These are phyloP conservation scores for Echeveria elegans DNA, from an alignment of 164 flowering plant species.

Conservation along the genomic window DNA sequence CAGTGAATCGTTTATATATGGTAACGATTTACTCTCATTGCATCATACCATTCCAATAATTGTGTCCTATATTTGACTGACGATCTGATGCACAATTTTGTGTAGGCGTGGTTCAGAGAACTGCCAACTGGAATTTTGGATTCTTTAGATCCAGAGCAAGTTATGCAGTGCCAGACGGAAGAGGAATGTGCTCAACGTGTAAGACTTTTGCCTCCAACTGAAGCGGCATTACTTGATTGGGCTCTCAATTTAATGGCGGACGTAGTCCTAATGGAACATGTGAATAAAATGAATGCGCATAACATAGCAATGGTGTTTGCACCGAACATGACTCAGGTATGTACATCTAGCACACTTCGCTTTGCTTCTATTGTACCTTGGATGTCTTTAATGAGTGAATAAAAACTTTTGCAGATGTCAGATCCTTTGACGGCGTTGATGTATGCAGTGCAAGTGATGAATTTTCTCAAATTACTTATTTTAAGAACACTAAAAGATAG, in stretches of 20 bases:
- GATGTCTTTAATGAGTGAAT: background rate
- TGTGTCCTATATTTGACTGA: background rate
- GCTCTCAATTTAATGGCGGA: conserved; percentile 88
- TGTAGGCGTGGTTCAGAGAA: conserved; percentile 87
- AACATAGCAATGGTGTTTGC: conserved; percentile 84
- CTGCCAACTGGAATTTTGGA: conserved; percentile 76
- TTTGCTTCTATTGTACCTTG: background rate
- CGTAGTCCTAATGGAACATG: conserved; percentile 57
- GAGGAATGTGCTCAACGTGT: conserved; percentile 60
- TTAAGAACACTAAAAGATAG: conserved; percentile 45
- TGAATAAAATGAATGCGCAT: conserved; percentile 81
- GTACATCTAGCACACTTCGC: background rate
- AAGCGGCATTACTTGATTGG: conserved; percentile 74
- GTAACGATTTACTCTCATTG: too few species aligned
- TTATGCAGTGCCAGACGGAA: conserved; percentile 68
- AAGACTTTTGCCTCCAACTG: conserved; percentile 53
- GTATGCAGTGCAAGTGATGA: conserved; percentile 92
- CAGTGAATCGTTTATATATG: too few species aligned
- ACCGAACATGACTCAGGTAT: conserved; percentile 80
- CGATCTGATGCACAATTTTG: background rate
- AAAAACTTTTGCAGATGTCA: conserved; percentile 49
- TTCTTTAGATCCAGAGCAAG: conserved; percentile 63
- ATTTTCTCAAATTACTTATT: conserved; percentile 68
- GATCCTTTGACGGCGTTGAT: conserved; percentile 83
- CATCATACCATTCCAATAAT: background rate